These are phyloP conservation scores for Jamesozyma piceae DNA, from an alignment of 805 yeast genomes.

Conservation along the genomic window DNA sequence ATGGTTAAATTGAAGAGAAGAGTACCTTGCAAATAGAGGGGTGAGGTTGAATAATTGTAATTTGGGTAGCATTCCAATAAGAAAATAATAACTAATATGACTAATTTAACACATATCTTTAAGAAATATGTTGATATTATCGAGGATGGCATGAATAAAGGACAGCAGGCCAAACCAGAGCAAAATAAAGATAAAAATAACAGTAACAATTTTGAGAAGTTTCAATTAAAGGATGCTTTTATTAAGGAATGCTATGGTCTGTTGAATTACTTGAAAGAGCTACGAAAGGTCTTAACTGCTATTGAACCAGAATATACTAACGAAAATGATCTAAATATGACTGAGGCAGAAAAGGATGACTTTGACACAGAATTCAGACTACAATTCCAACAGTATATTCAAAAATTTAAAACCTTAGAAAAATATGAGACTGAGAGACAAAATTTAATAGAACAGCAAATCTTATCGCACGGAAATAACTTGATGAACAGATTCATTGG, in stretches of 20 bases:
- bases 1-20: no score
- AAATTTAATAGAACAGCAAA: constrained; percentile 17
- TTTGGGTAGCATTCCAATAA: no score
- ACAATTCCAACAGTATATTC: constrained; percentile 43
- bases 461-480: constrained; percentile 15
- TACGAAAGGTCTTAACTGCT: constrained; percentile 19
- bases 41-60: no score
- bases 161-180: neutral
- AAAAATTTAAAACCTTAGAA: constrained; percentile 41
- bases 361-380: constrained; percentile 47
- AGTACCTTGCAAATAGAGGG: no score
- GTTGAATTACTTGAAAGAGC: constrained; percentile 23
- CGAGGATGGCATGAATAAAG: neutral
- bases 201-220: neutral
- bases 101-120: constrained; percentile 25
- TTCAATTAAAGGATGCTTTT: constrained; percentile 21
- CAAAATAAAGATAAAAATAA: no score
- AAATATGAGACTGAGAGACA: constrained; percentile 43
- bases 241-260: constrained; percentile 24
- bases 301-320: constrained; percentile 25
- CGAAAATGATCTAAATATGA: constrained; percentile 22
- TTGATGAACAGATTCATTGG: constrained; percentile 25
- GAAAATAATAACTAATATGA: no score
- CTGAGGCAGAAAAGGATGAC: constrained; percentile 42
- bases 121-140: constrained; percentile 22